These are phyloP conservation scores for Camellia lanceoleosa DNA, from an alignment of 148 eudicot genomes.

Conservation along the genomic window DNA sequence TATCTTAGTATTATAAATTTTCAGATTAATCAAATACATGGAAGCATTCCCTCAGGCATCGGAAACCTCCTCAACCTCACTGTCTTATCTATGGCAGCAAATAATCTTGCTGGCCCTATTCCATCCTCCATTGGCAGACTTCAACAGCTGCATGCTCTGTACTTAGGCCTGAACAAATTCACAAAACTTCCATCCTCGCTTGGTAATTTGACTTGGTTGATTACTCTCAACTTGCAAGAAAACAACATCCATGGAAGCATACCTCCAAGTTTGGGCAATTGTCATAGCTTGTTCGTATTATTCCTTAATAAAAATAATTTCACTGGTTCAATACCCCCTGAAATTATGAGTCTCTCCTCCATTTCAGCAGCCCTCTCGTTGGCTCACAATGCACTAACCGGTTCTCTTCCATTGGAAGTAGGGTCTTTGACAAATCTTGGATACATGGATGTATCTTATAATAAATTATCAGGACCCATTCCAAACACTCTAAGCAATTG, in stretches of 20 bases:
- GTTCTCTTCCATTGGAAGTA: conserved; percentile 7
- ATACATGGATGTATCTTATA: background rate
- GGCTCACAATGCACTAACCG: conserved; percentile 8
- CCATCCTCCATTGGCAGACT: background rate
- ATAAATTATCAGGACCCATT: background rate
- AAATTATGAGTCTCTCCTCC: background rate
- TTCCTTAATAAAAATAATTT: conserved; percentile 23
- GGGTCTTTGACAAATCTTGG: conserved; percentile 7
- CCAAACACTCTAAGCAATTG: background rate
- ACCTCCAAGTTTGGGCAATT: conserved; percentile 16
- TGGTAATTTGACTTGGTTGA: conserved; percentile 9
- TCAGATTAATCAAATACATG: background rate
- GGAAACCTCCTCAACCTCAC: background rate
- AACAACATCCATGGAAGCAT: background rate
- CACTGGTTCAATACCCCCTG: conserved; percentile 21
- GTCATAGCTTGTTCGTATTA: background rate
- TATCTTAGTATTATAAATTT: background rate
- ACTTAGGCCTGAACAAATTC: background rate
- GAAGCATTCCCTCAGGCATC: background rate
- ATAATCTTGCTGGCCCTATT: too few relatives aligned
- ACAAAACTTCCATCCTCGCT: conserved; percentile 5
- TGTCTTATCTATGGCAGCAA: too few relatives aligned
- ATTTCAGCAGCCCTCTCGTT: background rate
- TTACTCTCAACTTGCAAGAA: background rate
- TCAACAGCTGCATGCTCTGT: background rate